Conservation (phyloP, 768 basidiomycete genomes). For the Termitomyces sp. region DNA sequence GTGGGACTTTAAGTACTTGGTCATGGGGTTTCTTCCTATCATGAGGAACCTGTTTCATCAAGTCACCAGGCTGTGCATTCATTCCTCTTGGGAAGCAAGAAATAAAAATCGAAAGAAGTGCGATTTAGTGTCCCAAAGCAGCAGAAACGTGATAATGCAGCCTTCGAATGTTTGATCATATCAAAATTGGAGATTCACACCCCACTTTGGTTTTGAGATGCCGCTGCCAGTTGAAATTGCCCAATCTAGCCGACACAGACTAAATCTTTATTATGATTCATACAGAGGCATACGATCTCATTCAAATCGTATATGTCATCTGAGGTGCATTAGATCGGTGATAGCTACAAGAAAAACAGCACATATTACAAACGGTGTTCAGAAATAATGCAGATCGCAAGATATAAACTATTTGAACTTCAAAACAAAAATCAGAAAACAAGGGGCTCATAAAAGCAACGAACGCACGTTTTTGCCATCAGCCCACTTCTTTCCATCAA, state of each 20-base stretch:
- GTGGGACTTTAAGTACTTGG: neutral
- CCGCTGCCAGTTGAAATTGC: too few species aligned
- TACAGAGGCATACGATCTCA: neutral
- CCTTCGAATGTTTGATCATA: neutral
- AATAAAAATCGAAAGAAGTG: neutral
- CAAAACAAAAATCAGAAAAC: neutral
- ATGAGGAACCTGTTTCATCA: neutral
- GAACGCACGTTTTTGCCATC: conserved; percentile 73
- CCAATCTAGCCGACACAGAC: too few species aligned
- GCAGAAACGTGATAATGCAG: neutral
- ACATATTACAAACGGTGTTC: neutral
- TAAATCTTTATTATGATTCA: too few species aligned
- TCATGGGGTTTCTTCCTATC: neutral
- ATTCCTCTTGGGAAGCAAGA: neutral
- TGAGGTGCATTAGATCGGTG: too few species aligned
- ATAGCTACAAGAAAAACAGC: neutral
- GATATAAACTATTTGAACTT: neutral
- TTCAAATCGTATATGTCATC: neutral
- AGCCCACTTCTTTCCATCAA: conserved; percentile 75
- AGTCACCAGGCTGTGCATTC: neutral
- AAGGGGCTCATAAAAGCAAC: neutral
- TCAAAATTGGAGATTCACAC: neutral
- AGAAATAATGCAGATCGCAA: neutral
- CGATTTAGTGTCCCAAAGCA: neutral
- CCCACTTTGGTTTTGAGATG: neutral